Evolutionary conservation across 1,139 yeast genomes (phyloP).

Genomic region (Candida tetrigidarum): DNA sequence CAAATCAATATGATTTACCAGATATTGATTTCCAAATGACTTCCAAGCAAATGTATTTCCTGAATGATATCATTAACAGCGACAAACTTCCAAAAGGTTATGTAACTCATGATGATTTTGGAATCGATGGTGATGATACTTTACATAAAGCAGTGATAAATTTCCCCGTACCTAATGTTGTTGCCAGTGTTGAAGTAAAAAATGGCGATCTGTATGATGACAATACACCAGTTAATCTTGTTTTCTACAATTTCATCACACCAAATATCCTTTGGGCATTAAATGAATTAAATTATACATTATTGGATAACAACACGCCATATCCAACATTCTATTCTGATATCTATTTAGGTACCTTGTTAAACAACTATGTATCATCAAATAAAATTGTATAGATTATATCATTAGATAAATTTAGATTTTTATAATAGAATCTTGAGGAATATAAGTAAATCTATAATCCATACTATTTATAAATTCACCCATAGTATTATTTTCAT

Average conservation of each 20-base stretch:
- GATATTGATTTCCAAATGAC: not conserved
- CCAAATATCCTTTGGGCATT: constrained; percentile 66
- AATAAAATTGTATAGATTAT: constrained; percentile 1
- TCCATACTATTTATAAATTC: constrained; percentile 60
- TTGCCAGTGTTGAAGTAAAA: constrained; percentile 47
- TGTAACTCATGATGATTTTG: constrained; percentile 82
- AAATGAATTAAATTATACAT: constrained; percentile 31
- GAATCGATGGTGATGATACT: constrained; percentile 89
- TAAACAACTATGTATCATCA: constrained; percentile 18
- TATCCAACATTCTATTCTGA: constrained; percentile 35
- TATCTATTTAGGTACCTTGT: constrained; percentile 36
- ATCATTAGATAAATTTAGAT: constrained; percentile 20
- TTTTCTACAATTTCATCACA: constrained; percentile 77
- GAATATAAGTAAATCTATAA: constrained; percentile 67
- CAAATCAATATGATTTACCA: constrained; percentile 25
- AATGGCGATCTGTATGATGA: constrained; percentile 14
- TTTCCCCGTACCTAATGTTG: constrained; percentile 75
- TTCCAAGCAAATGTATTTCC: not conserved
- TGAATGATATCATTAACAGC: too few relatives aligned
- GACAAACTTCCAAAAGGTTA: constrained; percentile 59
- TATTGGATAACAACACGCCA: constrained; percentile 7
- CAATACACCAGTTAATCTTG: constrained; percentile 58
- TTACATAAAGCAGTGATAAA: constrained; percentile 64
- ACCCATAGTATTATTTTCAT: constrained; percentile 43
- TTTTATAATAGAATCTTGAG: constrained; percentile 56